Evolutionary conservation across 2,329 filamentous ascomycete genomes (phyloP), one percentile per base, ranked within the genome.

Genomic region (Laburnicola sp.): DNA sequence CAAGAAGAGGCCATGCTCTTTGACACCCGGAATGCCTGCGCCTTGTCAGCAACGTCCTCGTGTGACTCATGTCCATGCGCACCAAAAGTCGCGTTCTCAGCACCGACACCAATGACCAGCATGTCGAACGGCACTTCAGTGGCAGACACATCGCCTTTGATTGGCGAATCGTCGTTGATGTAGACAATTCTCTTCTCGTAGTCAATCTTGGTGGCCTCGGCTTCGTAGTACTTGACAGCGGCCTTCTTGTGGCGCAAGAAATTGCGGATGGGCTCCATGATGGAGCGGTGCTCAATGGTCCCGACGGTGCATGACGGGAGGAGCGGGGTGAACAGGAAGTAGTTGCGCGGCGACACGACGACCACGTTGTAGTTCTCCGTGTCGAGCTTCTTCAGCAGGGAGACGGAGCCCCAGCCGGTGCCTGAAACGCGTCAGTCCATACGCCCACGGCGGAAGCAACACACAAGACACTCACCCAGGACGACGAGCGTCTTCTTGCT

Each of bases 321-420:
- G 53, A 99, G 86, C 54, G 94, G 94, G 27, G 94, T 99, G 83
- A 99, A 99, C 64, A 99, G 87, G 86, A 99, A 99, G 84, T 96
- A 99, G 80, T 99, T 99, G 73, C 94, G 90, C 48, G 94, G 94
- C 43, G 94, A 97, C 74, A 99, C 90, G 74, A 99, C 91, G 71
- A 97, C 77, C 75, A 97, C 93, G 75, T 99, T 97, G 85, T 97
- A 99, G 83, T 97, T 96, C 75, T 96, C 89, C 56, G 93, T 97
- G 72, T 99, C 92, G 76, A 99, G 89, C 74, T 96, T 97, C 85
- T 99, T 99, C 62, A 99, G 85, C 55, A 99, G 86, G 54, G 93
- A 95, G 68, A 99, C 91, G 37, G 93, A 91, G 64, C 87, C 94
- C 94, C 94, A 99, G 64, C 94, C 94, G 65, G 92, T 96, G 70